phyloP scores from a whole-genome alignment of 192 early-diverging fungal genomes.

The Entomortierella lignicola region DNA sequence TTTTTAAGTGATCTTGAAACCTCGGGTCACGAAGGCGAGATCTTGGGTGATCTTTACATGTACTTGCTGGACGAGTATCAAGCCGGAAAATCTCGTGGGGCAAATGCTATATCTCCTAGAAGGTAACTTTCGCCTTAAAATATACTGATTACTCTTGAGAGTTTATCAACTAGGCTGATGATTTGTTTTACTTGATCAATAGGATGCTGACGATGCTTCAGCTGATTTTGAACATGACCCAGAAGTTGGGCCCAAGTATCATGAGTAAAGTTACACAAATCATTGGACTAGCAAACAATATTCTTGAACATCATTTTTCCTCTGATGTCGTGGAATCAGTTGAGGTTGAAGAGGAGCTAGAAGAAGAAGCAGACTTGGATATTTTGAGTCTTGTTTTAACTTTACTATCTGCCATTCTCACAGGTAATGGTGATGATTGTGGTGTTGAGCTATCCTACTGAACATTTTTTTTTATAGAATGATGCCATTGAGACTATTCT shows the following conservation, averaged over 20 bases:
- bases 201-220: slow-evolving; percentile 70
- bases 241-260: slow-evolving; percentile 78
- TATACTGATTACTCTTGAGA: not conserved
- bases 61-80: slow-evolving; percentile 79
- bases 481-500: too few relatives aligned
- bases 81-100: slow-evolving; percentile 56
- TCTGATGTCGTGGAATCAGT: not conserved
- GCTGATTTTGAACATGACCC: slow-evolving; percentile 73
- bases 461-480: too few relatives aligned
- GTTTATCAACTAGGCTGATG: too few relatives aligned
- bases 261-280: slow-evolving; percentile 81
- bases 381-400: slow-evolving; percentile 69
- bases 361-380: slow-evolving; percentile 64
- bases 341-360: slow-evolving; percentile 27
- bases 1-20: slow-evolving; percentile 66
- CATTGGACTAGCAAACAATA: slow-evolving; percentile 73
- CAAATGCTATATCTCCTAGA: slow-evolving; percentile 55
- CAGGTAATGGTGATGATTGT: slow-evolving; percentile 61
- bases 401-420: slow-evolving; percentile 71
- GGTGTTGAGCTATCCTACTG: too few relatives aligned
- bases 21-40: slow-evolving; percentile 50
- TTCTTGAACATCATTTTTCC: slow-evolving; percentile 64
- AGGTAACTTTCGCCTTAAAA: slow-evolving; percentile 34
- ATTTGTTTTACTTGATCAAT: slow-evolving; percentile 5
- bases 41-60: slow-evolving; percentile 82